Evolutionary conservation across 108 stramenopile genomes (phyloP).

Genomic region (Conticribra guillardii): DNA sequence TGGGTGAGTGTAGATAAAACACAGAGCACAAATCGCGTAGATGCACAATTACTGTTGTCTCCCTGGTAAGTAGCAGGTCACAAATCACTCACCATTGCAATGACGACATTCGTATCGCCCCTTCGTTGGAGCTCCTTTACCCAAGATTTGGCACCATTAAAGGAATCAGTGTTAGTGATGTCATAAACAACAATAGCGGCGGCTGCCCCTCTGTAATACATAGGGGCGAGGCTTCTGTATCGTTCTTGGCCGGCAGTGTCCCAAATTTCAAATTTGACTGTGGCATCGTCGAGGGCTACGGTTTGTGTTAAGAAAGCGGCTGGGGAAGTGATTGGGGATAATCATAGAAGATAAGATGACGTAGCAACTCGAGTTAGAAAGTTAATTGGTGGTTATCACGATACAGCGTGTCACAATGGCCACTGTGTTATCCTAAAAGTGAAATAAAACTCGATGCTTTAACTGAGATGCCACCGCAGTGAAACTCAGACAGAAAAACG

Average conservation of each 20-base stretch:
- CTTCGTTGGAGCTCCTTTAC: constrained; percentile 98
- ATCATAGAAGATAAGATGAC: background rate
- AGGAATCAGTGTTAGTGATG: constrained; percentile 96
- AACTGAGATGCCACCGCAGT: too few relatives aligned
- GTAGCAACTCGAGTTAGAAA: too few relatives aligned
- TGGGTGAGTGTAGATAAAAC: background rate
- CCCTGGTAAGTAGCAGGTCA: too few relatives aligned
- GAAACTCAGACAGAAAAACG: too few relatives aligned
- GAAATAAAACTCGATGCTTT: too few relatives aligned
- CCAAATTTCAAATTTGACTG: constrained; percentile 99
- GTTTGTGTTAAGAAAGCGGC: constrained; percentile 98
- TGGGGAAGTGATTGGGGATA: constrained; percentile 26
- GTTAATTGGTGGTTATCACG: too few relatives aligned
- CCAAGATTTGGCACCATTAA: constrained; percentile 97
- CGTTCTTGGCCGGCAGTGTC: constrained; percentile 93
- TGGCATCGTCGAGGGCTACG: constrained; percentile 91
- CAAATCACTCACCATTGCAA: constrained; percentile 78
- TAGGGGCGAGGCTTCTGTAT: constrained; percentile 82
- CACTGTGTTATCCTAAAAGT: too few relatives aligned
- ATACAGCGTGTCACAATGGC: too few relatives aligned
- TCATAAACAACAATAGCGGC: constrained; percentile 97
- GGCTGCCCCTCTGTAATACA: constrained; percentile 92
- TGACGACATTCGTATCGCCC: constrained; percentile 97
- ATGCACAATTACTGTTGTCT: too few relatives aligned
- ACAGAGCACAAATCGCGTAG: too few relatives aligned